Evolutionary conservation across 441 rosid genomes (phyloP).

Genomic region (Manihot esculenta): DNA sequence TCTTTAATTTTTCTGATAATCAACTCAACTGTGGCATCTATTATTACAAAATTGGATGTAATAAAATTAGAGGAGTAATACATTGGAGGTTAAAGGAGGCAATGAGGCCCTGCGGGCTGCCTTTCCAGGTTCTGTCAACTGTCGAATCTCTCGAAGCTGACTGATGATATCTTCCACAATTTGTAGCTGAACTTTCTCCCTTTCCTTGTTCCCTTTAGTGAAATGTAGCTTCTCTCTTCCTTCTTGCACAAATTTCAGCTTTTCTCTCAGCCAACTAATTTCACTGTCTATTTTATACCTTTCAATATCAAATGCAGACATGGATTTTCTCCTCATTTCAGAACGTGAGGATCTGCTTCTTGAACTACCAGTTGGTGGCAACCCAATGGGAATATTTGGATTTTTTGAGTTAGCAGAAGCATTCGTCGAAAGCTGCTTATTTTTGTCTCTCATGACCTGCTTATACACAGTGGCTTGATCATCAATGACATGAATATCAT

Average conservation of each 20-base stretch:
- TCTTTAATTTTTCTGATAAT: neutral
- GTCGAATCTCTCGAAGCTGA: slow-evolving; percentile 43
- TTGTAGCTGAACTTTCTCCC: slow-evolving; percentile 38
- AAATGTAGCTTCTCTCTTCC: slow-evolving; percentile 63
- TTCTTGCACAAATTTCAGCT: slow-evolving; percentile 53
- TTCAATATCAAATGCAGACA: slow-evolving; percentile 73
- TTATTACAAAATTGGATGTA: too few relatives aligned
- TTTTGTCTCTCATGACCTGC: slow-evolving; percentile 28
- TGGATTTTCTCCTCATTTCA: slow-evolving; percentile 59
- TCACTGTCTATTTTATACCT: slow-evolving; percentile 67
- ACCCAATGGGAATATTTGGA: slow-evolving; percentile 20
- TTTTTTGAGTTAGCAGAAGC: slow-evolving; percentile 16
- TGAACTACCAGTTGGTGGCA: slow-evolving; percentile 32
- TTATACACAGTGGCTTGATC: slow-evolving; percentile 21
- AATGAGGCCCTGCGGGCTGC: slow-evolving; percentile 46
- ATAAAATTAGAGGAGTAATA: neutral
- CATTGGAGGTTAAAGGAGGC: slow-evolving; percentile 34
- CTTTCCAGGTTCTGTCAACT: slow-evolving; percentile 36
- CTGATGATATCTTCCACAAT: slow-evolving; percentile 37
- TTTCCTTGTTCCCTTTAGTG: slow-evolving; percentile 26
- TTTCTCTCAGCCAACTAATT: slow-evolving; percentile 65
- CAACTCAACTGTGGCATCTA: neutral
- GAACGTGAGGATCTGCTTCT: slow-evolving; percentile 27
- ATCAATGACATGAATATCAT: slow-evolving; percentile 52
- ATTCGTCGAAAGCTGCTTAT: slow-evolving; percentile 20